Evolutionary conservation across 1,284 basidiomycete species (phyloP), one percentile per base, ranked within the genome.

Genomic region (Marasmius sp.): DNA sequence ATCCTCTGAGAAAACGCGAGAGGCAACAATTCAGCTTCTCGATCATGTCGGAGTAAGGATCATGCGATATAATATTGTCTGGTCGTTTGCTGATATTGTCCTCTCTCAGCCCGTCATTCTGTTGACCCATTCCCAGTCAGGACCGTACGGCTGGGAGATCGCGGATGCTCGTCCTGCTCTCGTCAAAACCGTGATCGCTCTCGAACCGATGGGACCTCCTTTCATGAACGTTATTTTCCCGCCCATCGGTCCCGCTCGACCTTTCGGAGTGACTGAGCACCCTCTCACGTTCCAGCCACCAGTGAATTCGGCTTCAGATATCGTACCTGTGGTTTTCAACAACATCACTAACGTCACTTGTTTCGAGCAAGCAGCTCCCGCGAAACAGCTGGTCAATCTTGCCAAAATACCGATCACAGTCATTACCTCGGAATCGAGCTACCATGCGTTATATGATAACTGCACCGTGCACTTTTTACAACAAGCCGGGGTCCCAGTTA

Each of bases 391-490:
- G 14, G 67, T 72, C 12, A 80, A 82, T 64, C 70, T 84, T 14
- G 67, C 68, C 9, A 67, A 74, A 20, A 72, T 81, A n/a, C 82
- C 81, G 0, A 76, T 83, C 37, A 67, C 83, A 11, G 64, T 81
- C n/a, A 71, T 84, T 55, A 83, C 82, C 0, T 78, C 79, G 0
- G 79, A 84, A 61, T 70, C 80, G 6, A 75, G 81, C 53, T 84
- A 79, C 61, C 82, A 84, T 63, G 71, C 79, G 0, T 70, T 80
- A n/a, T 84, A 84, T 66, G 82, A 84, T 58, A 69, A 70, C 6
- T 80, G 77, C 61, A 81, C 75, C 4, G 79, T 76, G 7, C 69
- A 74, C 22, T 84, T 75, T 68, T 68, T 84, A 52, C 66, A 61
- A 27, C 74, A 77, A 49, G 82, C 79, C 0, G 81, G 81, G 0